These are phyloP conservation scores for Phialophora tarda DNA, from an alignment of 2,329 filamentous ascomycete species.

Conservation along the genomic window DNA sequence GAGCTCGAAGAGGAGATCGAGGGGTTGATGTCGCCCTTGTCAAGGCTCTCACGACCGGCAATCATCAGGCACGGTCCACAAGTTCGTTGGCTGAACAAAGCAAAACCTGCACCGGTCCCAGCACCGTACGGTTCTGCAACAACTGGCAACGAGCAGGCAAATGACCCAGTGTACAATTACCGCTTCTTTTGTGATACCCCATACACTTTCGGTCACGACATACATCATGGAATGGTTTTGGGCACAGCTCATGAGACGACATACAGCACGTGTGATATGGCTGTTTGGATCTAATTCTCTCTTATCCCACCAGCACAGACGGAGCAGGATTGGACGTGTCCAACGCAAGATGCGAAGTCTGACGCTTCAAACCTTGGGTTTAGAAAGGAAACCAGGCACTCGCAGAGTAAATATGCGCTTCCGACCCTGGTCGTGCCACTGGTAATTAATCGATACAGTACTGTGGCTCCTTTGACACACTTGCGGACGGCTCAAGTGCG, in stretches of 20 bases:
- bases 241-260: neutral
- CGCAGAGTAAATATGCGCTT: neutral
- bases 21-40: conserved; percentile 28
- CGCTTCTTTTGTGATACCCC: conserved; percentile 29
- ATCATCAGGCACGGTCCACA: neutral
- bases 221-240: conserved; percentile 17
- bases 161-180: conserved; percentile 27
- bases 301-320: neutral
- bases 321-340: too few species aligned
- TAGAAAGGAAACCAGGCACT: neutral
- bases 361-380: neutral
- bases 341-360: neutral
- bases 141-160: conserved; percentile 10
- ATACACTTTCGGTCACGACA: conserved; percentile 20
- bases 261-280: neutral
- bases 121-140: neutral
- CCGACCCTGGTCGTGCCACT: neutral
- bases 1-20: conserved; percentile 38
- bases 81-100: neutral
- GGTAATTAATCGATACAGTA: neutral
- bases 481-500: neutral
- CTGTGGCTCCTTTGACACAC: neutral
- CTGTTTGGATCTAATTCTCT: neutral
- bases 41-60: neutral
- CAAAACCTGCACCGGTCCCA: neutral